Percentiles rank a stretch among this genome's conserved stretches.
phyloP scores from a whole-genome alignment of 1,284 basidiomycete genomes.

The Neonothopanus nambi region DNA sequence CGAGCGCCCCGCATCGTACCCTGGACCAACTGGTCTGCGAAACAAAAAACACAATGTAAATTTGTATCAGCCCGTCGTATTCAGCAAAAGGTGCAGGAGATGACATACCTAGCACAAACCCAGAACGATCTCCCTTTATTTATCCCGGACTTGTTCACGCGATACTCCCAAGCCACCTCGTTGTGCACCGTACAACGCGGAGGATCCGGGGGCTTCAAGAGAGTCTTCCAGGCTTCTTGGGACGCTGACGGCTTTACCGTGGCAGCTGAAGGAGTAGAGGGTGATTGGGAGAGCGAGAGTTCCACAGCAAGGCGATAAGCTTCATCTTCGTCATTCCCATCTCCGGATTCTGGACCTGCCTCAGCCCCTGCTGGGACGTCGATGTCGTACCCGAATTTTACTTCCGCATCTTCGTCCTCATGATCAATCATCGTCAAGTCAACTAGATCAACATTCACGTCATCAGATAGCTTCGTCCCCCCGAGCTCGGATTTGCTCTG shows the following conservation, averaged over 20 bases:
- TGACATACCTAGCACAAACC: slow-evolving; percentile 82
- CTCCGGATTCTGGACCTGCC: background rate
- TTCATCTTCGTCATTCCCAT: slow-evolving; percentile 36
- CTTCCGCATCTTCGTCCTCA: slow-evolving; percentile 13
- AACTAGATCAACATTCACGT: background rate
- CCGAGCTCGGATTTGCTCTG: background rate
- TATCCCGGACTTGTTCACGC: slow-evolving; percentile 88
- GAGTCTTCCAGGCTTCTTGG: slow-evolving; percentile 58
- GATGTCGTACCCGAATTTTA: too few relatives aligned
- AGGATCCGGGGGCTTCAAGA: slow-evolving; percentile 74
- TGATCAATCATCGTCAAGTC: background rate
- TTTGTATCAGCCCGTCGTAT: background rate
- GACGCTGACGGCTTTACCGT: slow-evolving; percentile 4
- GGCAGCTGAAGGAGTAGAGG: slow-evolving; percentile 18
- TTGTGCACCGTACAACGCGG: slow-evolving; percentile 79
- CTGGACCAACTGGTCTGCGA: slow-evolving; percentile 84
- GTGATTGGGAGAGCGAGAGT: slow-evolving; percentile 41
- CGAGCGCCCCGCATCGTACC: slow-evolving; percentile 84
- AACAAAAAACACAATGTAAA: background rate
- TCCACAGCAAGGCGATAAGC: slow-evolving; percentile 53
- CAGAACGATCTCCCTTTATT: slow-evolving; percentile 95
- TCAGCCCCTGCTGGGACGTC: too few relatives aligned
- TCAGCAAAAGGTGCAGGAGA: slow-evolving; percentile 15
- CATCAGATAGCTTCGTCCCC: too few relatives aligned
- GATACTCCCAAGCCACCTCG: slow-evolving; percentile 79